These are phyloP conservation scores for Phytophthora nicotianae DNA, from an alignment of 352 stramenopile genomes.

Conservation along the genomic window DNA sequence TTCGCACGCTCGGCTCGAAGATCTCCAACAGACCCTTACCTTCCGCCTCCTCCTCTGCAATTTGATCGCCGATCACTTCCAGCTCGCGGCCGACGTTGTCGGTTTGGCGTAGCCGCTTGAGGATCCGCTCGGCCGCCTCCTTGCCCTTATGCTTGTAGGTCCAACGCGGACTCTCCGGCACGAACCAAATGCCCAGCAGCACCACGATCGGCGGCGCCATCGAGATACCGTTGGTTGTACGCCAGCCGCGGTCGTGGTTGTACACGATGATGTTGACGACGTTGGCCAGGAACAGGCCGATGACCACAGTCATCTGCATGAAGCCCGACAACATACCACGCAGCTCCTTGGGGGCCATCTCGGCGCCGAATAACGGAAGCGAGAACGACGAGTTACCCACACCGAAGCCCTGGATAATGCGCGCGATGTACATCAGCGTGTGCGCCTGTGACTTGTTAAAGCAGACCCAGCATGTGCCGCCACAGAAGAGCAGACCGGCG, in stretches of 20 bases:
- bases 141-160: conserved; percentile 47
- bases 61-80: conserved; percentile 47
- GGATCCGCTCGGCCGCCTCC: conserved; percentile 32
- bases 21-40: conserved; percentile 34
- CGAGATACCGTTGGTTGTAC: conserved; percentile 47
- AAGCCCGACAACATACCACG: conserved; percentile 66
- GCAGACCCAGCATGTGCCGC: conserved; percentile 47
- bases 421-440: conserved; percentile 19
- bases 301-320: conserved; percentile 68
- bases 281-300: conserved; percentile 47
- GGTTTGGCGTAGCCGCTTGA: conserved; percentile 46
- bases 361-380: conserved; percentile 54
- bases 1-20: conserved; percentile 38
- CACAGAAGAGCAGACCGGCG: conserved; percentile 43
- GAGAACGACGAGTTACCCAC: conserved; percentile 63
- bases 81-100: conserved; percentile 44
- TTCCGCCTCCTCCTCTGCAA: conserved; percentile 44
- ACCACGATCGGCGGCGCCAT: conserved; percentile 51
- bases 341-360: conserved; percentile 68
- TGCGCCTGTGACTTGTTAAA: conserved; percentile 27
- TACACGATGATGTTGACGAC: conserved; percentile 48
- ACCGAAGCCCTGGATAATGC: conserved; percentile 48
- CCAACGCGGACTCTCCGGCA: conserved; percentile 46
- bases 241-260: conserved; percentile 40
- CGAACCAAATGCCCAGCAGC: conserved; percentile 55